These are phyloP conservation scores for Clonostachys rosea DNA, from an alignment of 2,329 filamentous ascomycete genomes.

Conservation along the genomic window DNA sequence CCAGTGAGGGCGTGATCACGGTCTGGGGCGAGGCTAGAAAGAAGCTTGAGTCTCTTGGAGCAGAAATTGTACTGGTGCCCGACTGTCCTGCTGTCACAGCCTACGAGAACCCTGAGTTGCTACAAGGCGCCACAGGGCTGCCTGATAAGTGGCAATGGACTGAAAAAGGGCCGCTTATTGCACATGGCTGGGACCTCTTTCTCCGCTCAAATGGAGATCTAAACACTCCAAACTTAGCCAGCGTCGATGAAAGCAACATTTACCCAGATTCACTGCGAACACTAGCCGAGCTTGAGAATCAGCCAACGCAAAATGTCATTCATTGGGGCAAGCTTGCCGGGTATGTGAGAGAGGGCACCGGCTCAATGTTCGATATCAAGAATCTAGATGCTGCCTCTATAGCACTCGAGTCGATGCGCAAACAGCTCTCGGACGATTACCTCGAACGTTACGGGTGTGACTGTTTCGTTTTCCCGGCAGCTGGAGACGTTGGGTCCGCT, in stretches of 20 bases:
- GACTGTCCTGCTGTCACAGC: conserved; percentile 39
- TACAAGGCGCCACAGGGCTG: no score
- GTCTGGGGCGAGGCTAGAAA: conserved; percentile 22
- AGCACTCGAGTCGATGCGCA: conserved; percentile 41
- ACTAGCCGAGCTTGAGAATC: conserved; percentile 8
- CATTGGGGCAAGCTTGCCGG: conserved; percentile 10
- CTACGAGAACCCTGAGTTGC: conserved; percentile 32
- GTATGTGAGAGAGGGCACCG: conserved; percentile 7
- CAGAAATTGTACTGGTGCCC: conserved; percentile 29
- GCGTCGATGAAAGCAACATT: conserved; percentile 30
- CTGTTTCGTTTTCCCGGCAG: conserved; percentile 41
- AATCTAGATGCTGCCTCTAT: conserved; percentile 34
- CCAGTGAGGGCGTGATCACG: conserved; percentile 10
- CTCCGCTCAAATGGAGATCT: conserved; percentile 26
- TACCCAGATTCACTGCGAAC: conserved; percentile 21
- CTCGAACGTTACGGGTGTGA: conserved; percentile 35
- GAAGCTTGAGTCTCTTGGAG: conserved; percentile 31
- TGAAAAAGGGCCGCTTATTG: conserved; percentile 7
- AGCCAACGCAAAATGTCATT: conserved; percentile 8
- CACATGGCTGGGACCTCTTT: conserved; percentile 11
- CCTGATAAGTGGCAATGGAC: conserved; percentile 29
- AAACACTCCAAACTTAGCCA: conserved; percentile 18
- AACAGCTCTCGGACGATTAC: conserved; percentile 45
- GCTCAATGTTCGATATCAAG: conserved; percentile 30
- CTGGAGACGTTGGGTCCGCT: conserved; percentile 42